These are phyloP conservation scores for Bryum argenteum DNA, from an alignment of 225 moss, liverwort and hornwort species.

Conservation along the genomic window DNA sequence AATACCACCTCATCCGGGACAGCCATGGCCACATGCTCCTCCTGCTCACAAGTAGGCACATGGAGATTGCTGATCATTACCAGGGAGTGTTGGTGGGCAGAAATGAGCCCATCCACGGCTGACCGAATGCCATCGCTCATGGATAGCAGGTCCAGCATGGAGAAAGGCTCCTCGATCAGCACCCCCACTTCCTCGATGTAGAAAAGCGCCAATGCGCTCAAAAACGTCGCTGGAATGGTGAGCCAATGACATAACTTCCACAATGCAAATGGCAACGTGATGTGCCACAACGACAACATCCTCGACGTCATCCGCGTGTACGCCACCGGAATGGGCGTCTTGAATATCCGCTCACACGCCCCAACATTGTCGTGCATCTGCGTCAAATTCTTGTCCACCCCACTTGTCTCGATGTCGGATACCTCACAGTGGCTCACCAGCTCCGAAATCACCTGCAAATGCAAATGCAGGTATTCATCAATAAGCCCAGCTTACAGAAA, in stretches of 20 bases:
- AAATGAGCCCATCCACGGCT: not conserved
- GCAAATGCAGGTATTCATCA: too few species aligned
- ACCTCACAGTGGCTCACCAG: slow-evolving; percentile 1
- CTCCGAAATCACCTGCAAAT: slow-evolving; percentile 7
- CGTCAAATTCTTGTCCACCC: slow-evolving; percentile 49
- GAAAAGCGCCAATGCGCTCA: slow-evolving; percentile 34
- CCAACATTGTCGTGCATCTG: slow-evolving; percentile 61
- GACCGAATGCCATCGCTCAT: slow-evolving; percentile 16
- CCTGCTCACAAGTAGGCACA: not conserved
- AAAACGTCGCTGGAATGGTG: slow-evolving; percentile 47
- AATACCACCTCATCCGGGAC: not conserved
- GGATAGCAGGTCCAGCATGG: slow-evolving; percentile 21
- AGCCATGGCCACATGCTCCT: not conserved
- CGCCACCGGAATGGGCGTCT: slow-evolving; percentile 61
- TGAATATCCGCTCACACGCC: slow-evolving; percentile 58
- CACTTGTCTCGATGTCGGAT: not conserved
- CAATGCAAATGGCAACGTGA: slow-evolving; percentile 52
- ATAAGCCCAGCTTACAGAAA: too few species aligned
- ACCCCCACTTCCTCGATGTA: slow-evolving; percentile 44
- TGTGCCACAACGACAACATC: slow-evolving; percentile 61
- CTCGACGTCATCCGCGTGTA: slow-evolving; percentile 64
- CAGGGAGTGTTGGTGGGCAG: not conserved
- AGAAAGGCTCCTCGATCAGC: slow-evolving; percentile 38
- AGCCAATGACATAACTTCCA: slow-evolving; percentile 65
- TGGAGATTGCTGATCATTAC: not conserved